Evolutionary conservation across 768 basidiomycete genomes (phyloP), one percentile per base, ranked within the genome.

Genomic region (Dioszegia aurantiaca): DNA sequence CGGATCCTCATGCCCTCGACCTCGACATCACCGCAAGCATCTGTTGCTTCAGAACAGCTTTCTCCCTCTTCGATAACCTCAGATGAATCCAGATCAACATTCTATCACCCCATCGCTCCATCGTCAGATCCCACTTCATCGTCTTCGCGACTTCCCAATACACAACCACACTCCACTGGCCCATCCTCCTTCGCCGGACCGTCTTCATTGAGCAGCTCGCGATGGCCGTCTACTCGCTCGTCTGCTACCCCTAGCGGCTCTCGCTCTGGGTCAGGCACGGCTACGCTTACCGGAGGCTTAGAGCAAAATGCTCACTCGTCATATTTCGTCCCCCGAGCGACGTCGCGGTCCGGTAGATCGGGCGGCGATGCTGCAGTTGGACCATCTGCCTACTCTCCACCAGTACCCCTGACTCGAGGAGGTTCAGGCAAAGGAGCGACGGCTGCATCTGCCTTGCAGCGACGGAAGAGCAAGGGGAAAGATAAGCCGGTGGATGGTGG

Each of bases 391-490:
- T 12, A 30, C 46, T 19, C 26, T 30, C 12, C 46, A 3, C 16
- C 46, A 4, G n/a, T 14, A 14, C 5, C 43, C 5, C 26, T 24
- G 43, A 9, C 43, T 23, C 23, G n/a, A n/a, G 43, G 9, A 9
- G 23, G 23, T n/a, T 21, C 40, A n/a, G n/a, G n/a, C 40, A 9
- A 3, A 10, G 21, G 43, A 24, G 21, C 6, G 11, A 4, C 9
- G 37, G 46, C 16, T 5, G 4, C 46, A 23, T 36, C 31, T 4
- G 10, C 17, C 2, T 24, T 53, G 5, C 51, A 53, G 26, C 51
- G 51, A 3, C 33, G 23, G 36, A 39, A 40, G 51, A 53, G 51
- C 37, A 58, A 49, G 36, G 57, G 47, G 10, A 58, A 49, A 44
- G 57, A 58, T n/a, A 17, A 26, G n/a, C 42, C 39, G 9, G 39